Conservation (phyloP, 306 rosid genomes). For the Purshia tridentata region DNA sequence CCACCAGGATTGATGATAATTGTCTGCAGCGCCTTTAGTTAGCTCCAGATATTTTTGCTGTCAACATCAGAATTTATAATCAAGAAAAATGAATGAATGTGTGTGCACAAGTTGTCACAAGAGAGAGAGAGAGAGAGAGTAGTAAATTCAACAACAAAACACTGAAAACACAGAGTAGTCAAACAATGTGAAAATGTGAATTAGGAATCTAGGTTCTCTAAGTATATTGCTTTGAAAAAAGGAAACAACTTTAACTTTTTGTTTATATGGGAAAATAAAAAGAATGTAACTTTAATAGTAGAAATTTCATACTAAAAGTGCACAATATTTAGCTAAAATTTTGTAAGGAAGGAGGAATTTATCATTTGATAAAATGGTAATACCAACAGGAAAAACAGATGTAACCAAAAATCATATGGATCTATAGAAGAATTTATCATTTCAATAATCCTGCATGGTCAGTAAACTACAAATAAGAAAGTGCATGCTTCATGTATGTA, state of each 20-base stretch:
- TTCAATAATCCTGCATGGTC: not conserved
- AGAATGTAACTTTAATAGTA: not conserved
- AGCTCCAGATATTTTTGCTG: constrained; percentile 92
- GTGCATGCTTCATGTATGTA: constrained; percentile 8
- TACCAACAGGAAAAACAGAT: not conserved
- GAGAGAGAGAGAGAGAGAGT: constrained; percentile 9
- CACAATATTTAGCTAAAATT: not conserved
- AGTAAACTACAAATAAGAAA: not conserved
- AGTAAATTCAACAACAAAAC: constrained; percentile 25
- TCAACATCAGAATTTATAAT: constrained; percentile 29
- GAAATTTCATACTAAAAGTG: not conserved
- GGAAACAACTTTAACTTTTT: not conserved
- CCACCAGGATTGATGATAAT: constrained; percentile 96
- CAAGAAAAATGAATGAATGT: constrained; percentile 5
- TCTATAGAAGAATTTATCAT: not conserved
- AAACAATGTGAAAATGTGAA: not conserved
- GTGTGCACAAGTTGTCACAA: not conserved
- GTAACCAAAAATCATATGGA: not conserved
- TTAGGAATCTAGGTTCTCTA: not conserved
- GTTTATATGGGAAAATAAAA: not conserved
- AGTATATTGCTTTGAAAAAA: not conserved
- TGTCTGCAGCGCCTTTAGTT: constrained; percentile 95
- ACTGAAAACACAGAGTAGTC: constrained; percentile 7
- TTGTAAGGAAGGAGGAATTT: not conserved
- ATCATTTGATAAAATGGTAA: not conserved